Conservation (phyloP, 345 rosid genomes). For the Hibiscus trionum region DNA sequence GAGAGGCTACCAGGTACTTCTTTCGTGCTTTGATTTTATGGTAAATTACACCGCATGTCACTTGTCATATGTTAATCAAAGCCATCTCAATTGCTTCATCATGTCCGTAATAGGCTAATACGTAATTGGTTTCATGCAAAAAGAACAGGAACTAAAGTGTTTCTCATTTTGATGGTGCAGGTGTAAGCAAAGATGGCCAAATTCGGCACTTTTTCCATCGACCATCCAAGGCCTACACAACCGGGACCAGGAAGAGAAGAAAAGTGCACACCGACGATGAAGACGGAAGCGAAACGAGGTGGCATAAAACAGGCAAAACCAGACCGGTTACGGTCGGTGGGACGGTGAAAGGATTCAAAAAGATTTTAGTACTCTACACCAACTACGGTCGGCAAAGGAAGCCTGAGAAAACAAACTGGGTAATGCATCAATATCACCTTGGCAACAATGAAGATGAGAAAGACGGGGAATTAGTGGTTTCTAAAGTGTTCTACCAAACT, state of each 20-base stretch:
- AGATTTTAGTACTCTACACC: constrained; percentile 81
- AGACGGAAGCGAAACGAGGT: constrained; percentile 74
- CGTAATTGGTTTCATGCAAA: background rate
- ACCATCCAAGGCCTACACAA: constrained; percentile 91
- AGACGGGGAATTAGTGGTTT: constrained; percentile 74
- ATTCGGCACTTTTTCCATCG: constrained; percentile 84
- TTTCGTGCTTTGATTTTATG: background rate
- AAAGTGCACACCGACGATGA: constrained; percentile 64
- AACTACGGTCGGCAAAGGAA: constrained; percentile 77
- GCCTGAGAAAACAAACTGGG: constrained; percentile 92
- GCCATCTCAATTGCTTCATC: background rate
- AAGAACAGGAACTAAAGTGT: background rate
- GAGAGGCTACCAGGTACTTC: constrained; percentile 75
- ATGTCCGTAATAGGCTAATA: background rate
- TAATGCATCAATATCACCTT: constrained; percentile 93
- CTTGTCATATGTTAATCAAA: background rate
- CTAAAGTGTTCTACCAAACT: constrained; percentile 88
- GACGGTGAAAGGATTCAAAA: constrained; percentile 60
- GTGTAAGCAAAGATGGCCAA: constrained; percentile 82
- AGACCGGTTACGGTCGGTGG: constrained; percentile 49
- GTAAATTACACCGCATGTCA: too few species aligned
- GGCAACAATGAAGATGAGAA: constrained; percentile 76
- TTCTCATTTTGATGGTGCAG: constrained; percentile 23
- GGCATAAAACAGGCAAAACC: constrained; percentile 97
- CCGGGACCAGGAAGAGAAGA: constrained; percentile 79